These are phyloP conservation scores for Aspergillus melleus DNA, from an alignment of 2,329 filamentous ascomycete species.

Conservation along the genomic window DNA sequence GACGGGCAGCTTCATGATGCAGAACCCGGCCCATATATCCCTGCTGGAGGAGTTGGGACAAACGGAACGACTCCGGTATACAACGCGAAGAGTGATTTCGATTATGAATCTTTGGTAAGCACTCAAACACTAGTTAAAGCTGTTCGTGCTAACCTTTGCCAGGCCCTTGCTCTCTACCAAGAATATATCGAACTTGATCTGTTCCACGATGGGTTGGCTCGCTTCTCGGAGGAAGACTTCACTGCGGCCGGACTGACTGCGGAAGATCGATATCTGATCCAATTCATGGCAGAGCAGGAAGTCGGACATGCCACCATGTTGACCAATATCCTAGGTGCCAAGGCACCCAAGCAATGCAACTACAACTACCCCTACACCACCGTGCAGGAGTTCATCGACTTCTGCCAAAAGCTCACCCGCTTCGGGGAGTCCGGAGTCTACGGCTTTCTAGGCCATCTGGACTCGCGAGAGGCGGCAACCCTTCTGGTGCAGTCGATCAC, in stretches of 20 bases:
- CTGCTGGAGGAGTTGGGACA: constrained; percentile 71
- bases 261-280: constrained; percentile 69
- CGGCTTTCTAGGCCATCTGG: constrained; percentile 75
- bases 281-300: constrained; percentile 78
- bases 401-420: constrained; percentile 80
- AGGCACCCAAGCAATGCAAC: constrained; percentile 71
- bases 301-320: constrained; percentile 74
- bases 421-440: constrained; percentile 79
- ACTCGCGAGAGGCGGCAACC: constrained; percentile 71
- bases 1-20: constrained; percentile 68
- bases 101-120: constrained; percentile 69
- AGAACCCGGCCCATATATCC: constrained; percentile 70
- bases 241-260: constrained; percentile 65
- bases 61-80: constrained; percentile 77
- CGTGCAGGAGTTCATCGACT: constrained; percentile 77
- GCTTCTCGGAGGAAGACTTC: constrained; percentile 70
- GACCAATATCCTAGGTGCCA: constrained; percentile 71
- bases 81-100: constrained; percentile 76
- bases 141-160: constrained; percentile 2
- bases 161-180: constrained; percentile 71
- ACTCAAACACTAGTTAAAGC: not conserved
- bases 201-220: constrained; percentile 73
- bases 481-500: constrained; percentile 75
- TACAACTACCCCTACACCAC: constrained; percentile 80
- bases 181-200: constrained; percentile 84